A percentile compares a stretch with the other conserved stretches of the same genome.
phyloP scores from a whole-genome alignment of 164 flowering plant species.

The Sedum album region DNA sequence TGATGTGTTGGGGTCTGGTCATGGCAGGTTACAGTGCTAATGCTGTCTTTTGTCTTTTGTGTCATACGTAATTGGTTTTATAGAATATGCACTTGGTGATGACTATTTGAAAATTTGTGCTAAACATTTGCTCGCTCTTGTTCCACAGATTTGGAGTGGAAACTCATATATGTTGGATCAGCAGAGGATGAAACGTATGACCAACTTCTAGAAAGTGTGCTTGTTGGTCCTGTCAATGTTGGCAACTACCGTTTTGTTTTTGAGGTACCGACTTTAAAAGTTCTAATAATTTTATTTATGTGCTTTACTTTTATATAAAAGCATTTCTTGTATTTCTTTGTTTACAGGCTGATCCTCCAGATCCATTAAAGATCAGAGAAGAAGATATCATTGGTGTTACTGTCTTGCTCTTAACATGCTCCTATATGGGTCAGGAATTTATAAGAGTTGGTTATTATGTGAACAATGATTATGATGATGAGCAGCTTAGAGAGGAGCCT shows the following conservation, averaged over 20 bases:
- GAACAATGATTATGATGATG: no score
- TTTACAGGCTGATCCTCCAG: slow-evolving; percentile 80
- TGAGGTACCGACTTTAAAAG: no score
- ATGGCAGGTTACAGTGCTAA: no score
- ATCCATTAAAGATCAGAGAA: no score
- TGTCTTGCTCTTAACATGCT: slow-evolving; percentile 88
- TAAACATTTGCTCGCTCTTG: neutral
- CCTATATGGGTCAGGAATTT: slow-evolving; percentile 92
- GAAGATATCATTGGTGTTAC: no score
- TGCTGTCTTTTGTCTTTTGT: no score
- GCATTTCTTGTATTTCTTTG: neutral
- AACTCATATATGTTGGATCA: slow-evolving; percentile 93
- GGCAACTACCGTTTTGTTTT: no score
- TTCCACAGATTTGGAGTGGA: slow-evolving; percentile 90
- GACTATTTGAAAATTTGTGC: neutral
- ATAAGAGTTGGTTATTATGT: no score
- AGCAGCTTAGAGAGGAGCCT: no score
- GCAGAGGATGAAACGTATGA: slow-evolving; percentile 98
- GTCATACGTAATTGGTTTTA: no score
- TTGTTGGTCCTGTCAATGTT: slow-evolving; percentile 96
- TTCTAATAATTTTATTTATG: neutral
- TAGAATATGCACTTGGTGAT: no score
- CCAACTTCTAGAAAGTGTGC: slow-evolving; percentile 91
- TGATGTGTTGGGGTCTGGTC: no score
- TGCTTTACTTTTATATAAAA: neutral